Evolutionary conservation across 129 eudicot species (phyloP), one percentile per base, ranked within the genome.

Genomic region (Artemisia tridentata): DNA sequence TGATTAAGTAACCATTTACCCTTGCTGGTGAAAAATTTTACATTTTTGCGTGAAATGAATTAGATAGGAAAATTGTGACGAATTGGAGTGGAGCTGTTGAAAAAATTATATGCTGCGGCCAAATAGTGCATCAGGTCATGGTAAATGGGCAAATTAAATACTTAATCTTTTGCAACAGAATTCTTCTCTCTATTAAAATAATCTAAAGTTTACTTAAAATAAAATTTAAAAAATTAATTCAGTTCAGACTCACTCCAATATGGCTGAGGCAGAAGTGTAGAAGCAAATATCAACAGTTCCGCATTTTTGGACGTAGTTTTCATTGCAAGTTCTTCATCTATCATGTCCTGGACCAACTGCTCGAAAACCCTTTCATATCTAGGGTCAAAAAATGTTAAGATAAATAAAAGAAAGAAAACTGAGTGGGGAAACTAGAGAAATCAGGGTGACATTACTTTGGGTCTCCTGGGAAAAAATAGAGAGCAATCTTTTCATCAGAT

Each of bases 261-360:
- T 27, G 18, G 3, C 23, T 18, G 56, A 23, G 90, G 90, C 80
- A 89, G 63, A 62, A 80, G 80, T 21, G n/a, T 70, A 16, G 93
- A 89, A 55, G 92, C 61, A 71, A 89, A 89, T 38, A 89, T 68
- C 86, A 89, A 82, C 41, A 89, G 83, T 71, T 89, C 90, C 2
- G 96, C 92, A 84, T 89, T 82, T 66, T 25, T 50, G 14, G 83
- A 10, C 16, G 23, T 11, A 43, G 81, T 77, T 69, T 60, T 82
- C 90, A 89, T 62, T 46, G 90, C 96, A 78, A 86, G 88, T 19
- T 86, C 92, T 49, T 75, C 56, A 15, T 49, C 18, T 60, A 82
- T 75, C 96, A 89, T 86, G n/a, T 86, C 81, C 4, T 51, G 72
- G 3, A 89, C 88, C 82, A 89, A 63, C 34, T 53, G 34, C 54